Conservation (phyloP, 192 early-diverging fungal species). For the Geranomyces michiganensis region DNA sequence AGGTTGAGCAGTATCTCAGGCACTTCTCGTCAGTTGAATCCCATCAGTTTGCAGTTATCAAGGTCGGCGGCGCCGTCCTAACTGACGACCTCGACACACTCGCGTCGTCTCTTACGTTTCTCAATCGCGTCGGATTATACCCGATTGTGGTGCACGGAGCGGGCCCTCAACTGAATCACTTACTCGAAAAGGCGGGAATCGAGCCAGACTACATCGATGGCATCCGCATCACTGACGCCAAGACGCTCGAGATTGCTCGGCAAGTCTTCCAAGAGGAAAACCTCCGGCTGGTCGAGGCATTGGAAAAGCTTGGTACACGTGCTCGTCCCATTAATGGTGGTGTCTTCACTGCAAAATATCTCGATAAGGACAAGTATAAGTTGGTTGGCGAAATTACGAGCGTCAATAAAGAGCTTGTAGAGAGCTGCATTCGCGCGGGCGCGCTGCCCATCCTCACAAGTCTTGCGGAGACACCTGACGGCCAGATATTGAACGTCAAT, state of each 20-base stretch:
- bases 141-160: slow-evolving; percentile 99
- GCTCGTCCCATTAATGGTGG: slow-evolving; percentile 96
- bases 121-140: slow-evolving; percentile 96
- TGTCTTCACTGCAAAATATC: slow-evolving; percentile 94
- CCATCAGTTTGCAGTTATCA: slow-evolving; percentile 99
- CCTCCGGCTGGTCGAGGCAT: slow-evolving; percentile 94
- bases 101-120: slow-evolving; percentile 93
- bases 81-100: slow-evolving; percentile 94
- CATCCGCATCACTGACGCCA: slow-evolving; percentile 94
- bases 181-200: slow-evolving; percentile 90
- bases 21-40: slow-evolving; percentile 97
- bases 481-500: slow-evolving; percentile 98
- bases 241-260: slow-evolving; percentile 91
- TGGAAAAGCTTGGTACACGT: slow-evolving; percentile 92
- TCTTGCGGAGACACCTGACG: slow-evolving; percentile 91
- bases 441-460: slow-evolving; percentile 95
- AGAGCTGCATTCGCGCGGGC: slow-evolving; percentile 90
- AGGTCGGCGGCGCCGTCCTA: slow-evolving; percentile 95
- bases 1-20: slow-evolving; percentile 97
- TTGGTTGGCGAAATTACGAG: slow-evolving; percentile 88
- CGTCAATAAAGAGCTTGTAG: slow-evolving; percentile 93
- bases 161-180: slow-evolving; percentile 92
- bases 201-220: slow-evolving; percentile 96
- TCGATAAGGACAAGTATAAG: slow-evolving; percentile 94
- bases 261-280: slow-evolving; percentile 95